Evolutionary conservation across 345 rosid species (phyloP).

Genomic region (Eucalyptus marginata): DNA sequence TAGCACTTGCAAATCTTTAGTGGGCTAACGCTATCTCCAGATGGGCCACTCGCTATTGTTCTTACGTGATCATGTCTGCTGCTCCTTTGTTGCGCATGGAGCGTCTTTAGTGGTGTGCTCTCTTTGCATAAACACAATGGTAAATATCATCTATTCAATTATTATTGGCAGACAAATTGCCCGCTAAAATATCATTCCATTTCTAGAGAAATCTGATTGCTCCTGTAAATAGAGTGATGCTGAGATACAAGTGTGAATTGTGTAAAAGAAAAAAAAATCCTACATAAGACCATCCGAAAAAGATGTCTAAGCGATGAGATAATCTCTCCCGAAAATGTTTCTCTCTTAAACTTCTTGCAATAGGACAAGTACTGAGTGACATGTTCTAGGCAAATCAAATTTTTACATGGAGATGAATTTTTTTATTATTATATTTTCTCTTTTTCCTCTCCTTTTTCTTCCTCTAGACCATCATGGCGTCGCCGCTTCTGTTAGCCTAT

Average conservation of each 20-base stretch:
- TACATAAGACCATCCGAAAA: not conserved
- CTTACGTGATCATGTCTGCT: not conserved
- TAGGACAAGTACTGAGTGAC: not conserved
- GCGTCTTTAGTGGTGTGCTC: not conserved
- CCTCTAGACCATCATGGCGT: not conserved
- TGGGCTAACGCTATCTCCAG: not conserved
- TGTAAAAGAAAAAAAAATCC: not conserved
- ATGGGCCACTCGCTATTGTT: not conserved
- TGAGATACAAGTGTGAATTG: not conserved
- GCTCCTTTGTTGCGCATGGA: not conserved
- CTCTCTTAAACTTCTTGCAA: not conserved
- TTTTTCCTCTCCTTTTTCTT: not conserved
- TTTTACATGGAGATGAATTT: not conserved
- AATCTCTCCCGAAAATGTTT: not conserved
- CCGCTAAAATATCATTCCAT: not conserved
- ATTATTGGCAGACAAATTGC: not conserved
- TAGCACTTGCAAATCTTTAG: not conserved
- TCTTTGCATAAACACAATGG: not conserved
- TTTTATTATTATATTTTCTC: not conserved
- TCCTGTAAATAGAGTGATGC: not conserved
- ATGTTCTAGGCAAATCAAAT: not conserved
- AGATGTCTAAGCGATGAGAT: not conserved
- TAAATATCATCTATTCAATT: not conserved
- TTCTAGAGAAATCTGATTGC: not conserved
- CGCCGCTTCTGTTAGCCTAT: not conserved